Evolutionary conservation across 352 stramenopile species (phyloP), one percentile per base, ranked within the genome.

Genomic region (Poterioochromonas sp.): DNA sequence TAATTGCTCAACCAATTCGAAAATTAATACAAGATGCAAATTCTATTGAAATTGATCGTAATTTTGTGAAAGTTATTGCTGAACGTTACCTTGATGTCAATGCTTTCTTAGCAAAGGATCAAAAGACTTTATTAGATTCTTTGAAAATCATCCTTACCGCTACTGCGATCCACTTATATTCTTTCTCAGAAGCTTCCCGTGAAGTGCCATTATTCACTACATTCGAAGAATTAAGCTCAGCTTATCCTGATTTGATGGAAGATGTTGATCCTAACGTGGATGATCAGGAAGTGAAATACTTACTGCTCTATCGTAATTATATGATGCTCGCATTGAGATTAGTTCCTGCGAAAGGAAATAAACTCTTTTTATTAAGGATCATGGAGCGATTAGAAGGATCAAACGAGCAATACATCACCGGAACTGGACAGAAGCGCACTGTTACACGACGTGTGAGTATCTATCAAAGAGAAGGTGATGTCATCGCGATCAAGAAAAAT

Each of bases 391-490:
- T 71, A 47, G 62, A 71, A 47, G 62, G 62, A 8, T 71, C 62
- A 8, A 2, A 29, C 8, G 1, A 12, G 26, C 12, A 71, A 29
- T 71, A 71, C 32, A 43, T 71, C 8, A 71, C 62, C 41, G 62
- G 62, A 5, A 29, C 12, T 47, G 62, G 62, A 22, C 62, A 71
- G 32, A 71, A 40, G 32, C 32, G 12, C 8, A 8, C 8, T 29
- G 15, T 40, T 22, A 44, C 62, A 26, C 62, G 62, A 26, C 62
- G 62, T 29, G 62, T 71, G n/a, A 12, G 5, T 29, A 71, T 71
- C 32, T 71, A 71, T 47, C 12, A 71, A 71, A 12, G 32, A 44
- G 62, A 71, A 71, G 62, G 62, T 29, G 41, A 43, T 8, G 32
- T 71, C 20, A 41, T 22, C 8, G 62, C 62, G 11, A 29, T 43